These are phyloP conservation scores for Moniliophthora roreri DNA, from an alignment of 1,284 basidiomycete species.

Conservation along the genomic window DNA sequence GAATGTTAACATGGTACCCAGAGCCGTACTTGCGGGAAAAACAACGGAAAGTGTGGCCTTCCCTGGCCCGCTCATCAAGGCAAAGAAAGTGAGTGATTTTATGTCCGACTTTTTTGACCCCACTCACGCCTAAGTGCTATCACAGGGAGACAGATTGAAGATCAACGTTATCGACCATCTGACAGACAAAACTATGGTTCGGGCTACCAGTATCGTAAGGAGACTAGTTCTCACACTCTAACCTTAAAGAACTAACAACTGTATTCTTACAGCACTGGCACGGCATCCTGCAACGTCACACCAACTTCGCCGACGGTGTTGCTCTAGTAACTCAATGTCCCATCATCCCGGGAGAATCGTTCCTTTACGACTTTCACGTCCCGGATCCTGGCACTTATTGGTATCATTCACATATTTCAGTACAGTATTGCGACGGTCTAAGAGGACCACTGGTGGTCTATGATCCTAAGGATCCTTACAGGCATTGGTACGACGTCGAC, in stretches of 20 bases:
- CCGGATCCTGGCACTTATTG: constrained; percentile 28
- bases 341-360: constrained; percentile 21
- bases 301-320: constrained; percentile 32
- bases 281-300: constrained; percentile 25
- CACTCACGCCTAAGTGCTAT: not conserved
- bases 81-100: not conserved
- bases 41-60: not conserved
- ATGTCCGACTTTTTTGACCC: not conserved
- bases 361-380: constrained; percentile 23
- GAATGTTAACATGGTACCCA: not conserved
- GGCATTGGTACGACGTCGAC: constrained; percentile 20
- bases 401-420: constrained; percentile 30
- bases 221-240: not conserved
- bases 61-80: not conserved
- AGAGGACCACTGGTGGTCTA: constrained; percentile 1
- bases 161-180: constrained; percentile 31
- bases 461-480: constrained; percentile 25
- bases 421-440: constrained; percentile 8
- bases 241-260: constrained; percentile 1
- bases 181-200: constrained; percentile 28
- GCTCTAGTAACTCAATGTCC: constrained; percentile 34
- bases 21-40: not conserved
- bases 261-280: constrained; percentile 31
- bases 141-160: constrained; percentile 13
- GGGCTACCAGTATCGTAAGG: constrained; percentile 33